Evolutionary conservation across 306 rosid species (phyloP).

Genomic region (Ormosia semicastrata): DNA sequence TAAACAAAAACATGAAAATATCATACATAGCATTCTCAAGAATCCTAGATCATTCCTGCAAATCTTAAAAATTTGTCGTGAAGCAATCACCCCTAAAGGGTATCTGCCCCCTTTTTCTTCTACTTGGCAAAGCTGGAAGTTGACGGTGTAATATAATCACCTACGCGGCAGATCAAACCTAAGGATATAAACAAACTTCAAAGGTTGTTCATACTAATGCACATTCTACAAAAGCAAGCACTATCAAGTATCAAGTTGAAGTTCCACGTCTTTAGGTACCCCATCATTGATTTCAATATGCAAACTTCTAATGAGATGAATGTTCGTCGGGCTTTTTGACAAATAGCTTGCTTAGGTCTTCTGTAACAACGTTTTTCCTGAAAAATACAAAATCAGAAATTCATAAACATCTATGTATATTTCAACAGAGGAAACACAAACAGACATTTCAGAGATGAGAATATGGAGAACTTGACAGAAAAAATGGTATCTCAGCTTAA

Average conservation of each 20-base stretch:
- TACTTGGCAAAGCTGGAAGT: slow-evolving; percentile 11
- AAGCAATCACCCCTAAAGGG: background rate
- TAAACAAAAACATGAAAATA: background rate
- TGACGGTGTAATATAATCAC: slow-evolving; percentile 3
- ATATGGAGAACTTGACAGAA: background rate
- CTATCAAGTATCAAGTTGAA: background rate
- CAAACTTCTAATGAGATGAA: slow-evolving; percentile 31
- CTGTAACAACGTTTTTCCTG: slow-evolving; percentile 94
- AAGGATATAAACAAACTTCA: slow-evolving; percentile 25
- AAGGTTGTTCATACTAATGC: slow-evolving; percentile 4
- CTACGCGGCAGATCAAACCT: background rate
- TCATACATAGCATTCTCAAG: background rate
- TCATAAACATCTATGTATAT: background rate
- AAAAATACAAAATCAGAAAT: slow-evolving; percentile 30
- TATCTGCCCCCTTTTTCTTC: slow-evolving; percentile 12
- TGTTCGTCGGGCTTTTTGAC: slow-evolving; percentile 59
- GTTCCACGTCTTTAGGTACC: slow-evolving; percentile 16
- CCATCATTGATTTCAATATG: slow-evolving; percentile 13
- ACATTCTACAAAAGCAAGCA: slow-evolving; percentile 37
- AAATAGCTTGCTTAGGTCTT: slow-evolving; percentile 87
- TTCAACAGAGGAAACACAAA: background rate
- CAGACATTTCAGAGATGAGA: background rate
- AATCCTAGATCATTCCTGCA: background rate
- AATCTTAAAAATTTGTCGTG: background rate
- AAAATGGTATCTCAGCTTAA: slow-evolving; percentile 1